Percentiles rank a stretch among this genome's conserved stretches.
These are phyloP conservation scores for Magnolia kwangsiensis DNA, from an alignment of 164 flowering plant genomes.

Conservation along the genomic window DNA sequence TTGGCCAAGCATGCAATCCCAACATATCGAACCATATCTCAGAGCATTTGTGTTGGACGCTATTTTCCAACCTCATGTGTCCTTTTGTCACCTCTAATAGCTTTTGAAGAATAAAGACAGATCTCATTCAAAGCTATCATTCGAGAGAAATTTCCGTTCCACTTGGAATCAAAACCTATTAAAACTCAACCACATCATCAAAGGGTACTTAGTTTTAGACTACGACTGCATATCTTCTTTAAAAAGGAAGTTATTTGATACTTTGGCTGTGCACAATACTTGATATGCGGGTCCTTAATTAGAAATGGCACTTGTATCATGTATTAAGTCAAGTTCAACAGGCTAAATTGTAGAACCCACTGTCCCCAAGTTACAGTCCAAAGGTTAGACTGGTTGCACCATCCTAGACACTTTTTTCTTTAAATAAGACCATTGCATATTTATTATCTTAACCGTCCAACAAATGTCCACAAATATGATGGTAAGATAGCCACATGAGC, in stretches of 20 bases:
- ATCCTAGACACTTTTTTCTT: no score
- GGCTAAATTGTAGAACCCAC: no score
- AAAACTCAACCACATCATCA: not conserved
- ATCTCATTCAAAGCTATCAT: slow-evolving; percentile 1
- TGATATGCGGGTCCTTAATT: no score
- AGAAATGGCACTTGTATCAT: no score
- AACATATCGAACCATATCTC: slow-evolving; percentile 13
- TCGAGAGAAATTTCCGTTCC: not conserved
- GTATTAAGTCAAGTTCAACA: no score
- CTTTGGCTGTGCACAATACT: no score
- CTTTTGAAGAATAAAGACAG: not conserved
- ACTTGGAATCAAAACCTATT: not conserved
- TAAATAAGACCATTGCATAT: no score
- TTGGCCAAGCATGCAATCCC: not conserved
- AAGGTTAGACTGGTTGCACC: no score
- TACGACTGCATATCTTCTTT: not conserved
- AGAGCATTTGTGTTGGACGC: slow-evolving; percentile 3
- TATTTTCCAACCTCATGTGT: not conserved
- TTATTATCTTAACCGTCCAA: no score
- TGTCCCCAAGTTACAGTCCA: no score
- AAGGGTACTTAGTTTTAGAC: not conserved
- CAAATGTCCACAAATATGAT: no score
- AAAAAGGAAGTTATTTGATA: not conserved
- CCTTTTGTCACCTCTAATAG: not conserved
- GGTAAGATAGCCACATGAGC: no score